Evolutionary conservation across 768 basidiomycete species (phyloP).

Genomic region (Auriculariales sp.): DNA sequence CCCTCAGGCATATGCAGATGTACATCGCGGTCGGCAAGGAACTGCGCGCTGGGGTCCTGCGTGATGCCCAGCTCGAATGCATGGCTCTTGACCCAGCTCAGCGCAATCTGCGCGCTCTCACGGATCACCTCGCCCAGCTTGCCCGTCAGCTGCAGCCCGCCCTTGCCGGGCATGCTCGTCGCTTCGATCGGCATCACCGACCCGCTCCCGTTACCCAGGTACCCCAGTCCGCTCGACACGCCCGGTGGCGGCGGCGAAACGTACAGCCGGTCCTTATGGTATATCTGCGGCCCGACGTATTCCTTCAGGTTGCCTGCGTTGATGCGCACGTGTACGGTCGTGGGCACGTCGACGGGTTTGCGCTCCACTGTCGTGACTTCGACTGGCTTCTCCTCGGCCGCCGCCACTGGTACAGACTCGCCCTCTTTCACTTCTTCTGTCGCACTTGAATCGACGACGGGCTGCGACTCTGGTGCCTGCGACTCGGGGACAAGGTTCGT

Average conservation of each 20-base stretch:
- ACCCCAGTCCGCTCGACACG: constrained; percentile 89
- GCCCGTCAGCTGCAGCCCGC: constrained; percentile 80
- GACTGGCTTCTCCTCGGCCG: constrained; percentile 27
- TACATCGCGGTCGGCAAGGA: constrained; percentile 74
- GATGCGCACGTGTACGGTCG: constrained; percentile 63
- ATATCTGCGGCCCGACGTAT: constrained; percentile 91
- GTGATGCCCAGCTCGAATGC: constrained; percentile 85
- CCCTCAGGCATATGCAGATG: constrained; percentile 98
- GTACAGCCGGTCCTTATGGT: constrained; percentile 91
- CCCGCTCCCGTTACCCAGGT: constrained; percentile 90
- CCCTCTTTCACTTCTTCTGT: constrained; percentile 10
- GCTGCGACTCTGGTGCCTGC: constrained; percentile 29
- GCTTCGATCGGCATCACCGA: constrained; percentile 97
- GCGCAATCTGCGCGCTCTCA: constrained; percentile 87
- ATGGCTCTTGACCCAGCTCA: constrained; percentile 87
- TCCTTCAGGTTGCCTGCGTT: constrained; percentile 83
- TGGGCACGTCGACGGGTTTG: constrained; percentile 69
- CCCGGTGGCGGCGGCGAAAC: constrained; percentile 68
- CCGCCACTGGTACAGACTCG: constrained; percentile 10
- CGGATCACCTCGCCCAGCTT: constrained; percentile 97
- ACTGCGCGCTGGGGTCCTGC: constrained; percentile 48
- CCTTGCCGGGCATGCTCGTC: constrained; percentile 95
- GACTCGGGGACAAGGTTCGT: constrained; percentile 8
- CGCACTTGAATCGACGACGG: constrained; percentile 15
- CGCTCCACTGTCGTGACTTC: constrained; percentile 61